Evolutionary conservation across 768 basidiomycete genomes (phyloP), one percentile per base, ranked within the genome.

Genomic region (Boletus pseudopeckii): DNA sequence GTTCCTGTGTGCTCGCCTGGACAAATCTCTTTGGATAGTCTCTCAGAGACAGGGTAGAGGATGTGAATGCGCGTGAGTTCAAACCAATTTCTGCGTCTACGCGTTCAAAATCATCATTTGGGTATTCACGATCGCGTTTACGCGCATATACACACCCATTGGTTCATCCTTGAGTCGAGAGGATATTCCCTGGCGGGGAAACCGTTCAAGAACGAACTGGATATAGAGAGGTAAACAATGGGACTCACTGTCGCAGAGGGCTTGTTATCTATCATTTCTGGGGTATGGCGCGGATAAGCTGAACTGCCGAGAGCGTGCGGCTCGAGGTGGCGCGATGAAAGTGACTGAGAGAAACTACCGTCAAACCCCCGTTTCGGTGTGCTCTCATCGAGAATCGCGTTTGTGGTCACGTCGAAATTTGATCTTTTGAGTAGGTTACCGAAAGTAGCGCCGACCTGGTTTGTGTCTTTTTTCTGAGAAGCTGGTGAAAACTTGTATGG

Each of bases 141-240:
- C 22, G 45, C 54, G 62, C 57, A 64, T 64, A 68, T 49, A 64
- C 61, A 5, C 54, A 71, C 68, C 68, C 26, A 46, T 41, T 45
- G 51, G 44, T 9, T 62, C 59, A 7, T 57, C 55, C 17, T 46
- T 52, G 15, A 48, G 36, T 13, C 44, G 48, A 49, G 45, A 54
- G 8, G 56, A 30, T 17, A 45, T 17, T 53, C 57, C 58, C 65
- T 66, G 22, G 3, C 2, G 4, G 5, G 15, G 4, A 33, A 46
- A 32, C 5, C 3, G 17, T 41, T 55, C n/a, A 36, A 36, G 28
- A 30, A n/a, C 6, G 18, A 11, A 15, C 1, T 17, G 6, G 18
- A 20, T 30, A 20, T 5, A 20, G 8, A 32, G 1, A 40, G n/a
- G 38, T 4, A 1, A 14, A n/a, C 4, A 28, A 45, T 10, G n/a